These are phyloP conservation scores for Termitomyces heimii DNA, from an alignment of 768 basidiomycete genomes.

Conservation along the genomic window DNA sequence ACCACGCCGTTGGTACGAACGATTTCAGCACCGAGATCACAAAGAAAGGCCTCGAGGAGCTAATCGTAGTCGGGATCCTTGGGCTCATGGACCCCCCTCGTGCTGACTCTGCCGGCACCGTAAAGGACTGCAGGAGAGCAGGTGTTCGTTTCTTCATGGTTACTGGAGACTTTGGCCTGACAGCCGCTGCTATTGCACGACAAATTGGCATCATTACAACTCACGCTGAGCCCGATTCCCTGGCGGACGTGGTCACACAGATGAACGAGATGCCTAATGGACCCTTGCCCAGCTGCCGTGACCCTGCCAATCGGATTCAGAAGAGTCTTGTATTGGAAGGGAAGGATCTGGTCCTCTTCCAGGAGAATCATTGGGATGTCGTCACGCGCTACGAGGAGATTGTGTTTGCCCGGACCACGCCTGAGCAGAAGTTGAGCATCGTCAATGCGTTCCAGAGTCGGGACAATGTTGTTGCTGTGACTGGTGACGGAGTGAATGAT, in stretches of 20 bases:
- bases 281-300: neutral
- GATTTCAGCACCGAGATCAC: slow-evolving; percentile 31
- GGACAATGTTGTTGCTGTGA: slow-evolving; percentile 44
- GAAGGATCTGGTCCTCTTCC: slow-evolving; percentile 32
- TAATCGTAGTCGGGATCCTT: slow-evolving; percentile 44
- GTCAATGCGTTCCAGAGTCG: slow-evolving; percentile 46
- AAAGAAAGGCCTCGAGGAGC: slow-evolving; percentile 26
- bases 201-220: slow-evolving; percentile 39
- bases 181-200: slow-evolving; percentile 44
- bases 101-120: slow-evolving; percentile 38
- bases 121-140: slow-evolving; percentile 39
- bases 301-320: slow-evolving; percentile 27
- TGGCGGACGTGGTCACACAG: slow-evolving; percentile 5
- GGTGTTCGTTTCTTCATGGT: slow-evolving; percentile 53
- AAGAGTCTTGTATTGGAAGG: slow-evolving; percentile 37
- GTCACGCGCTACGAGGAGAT: slow-evolving; percentile 34
- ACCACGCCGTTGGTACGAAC: slow-evolving; percentile 12
- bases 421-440: slow-evolving; percentile 54
- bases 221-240: slow-evolving; percentile 17
- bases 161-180: slow-evolving; percentile 50
- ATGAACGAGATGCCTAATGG: slow-evolving; percentile 8
- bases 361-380: slow-evolving; percentile 32
- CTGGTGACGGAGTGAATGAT: slow-evolving; percentile 58
- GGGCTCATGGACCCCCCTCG: slow-evolving; percentile 55
- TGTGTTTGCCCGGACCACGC: slow-evolving; percentile 50